Evolutionary conservation across 768 basidiomycete genomes (phyloP), one percentile per base, ranked within the genome.

Genomic region (Candolleomyces efflorescens): DNA sequence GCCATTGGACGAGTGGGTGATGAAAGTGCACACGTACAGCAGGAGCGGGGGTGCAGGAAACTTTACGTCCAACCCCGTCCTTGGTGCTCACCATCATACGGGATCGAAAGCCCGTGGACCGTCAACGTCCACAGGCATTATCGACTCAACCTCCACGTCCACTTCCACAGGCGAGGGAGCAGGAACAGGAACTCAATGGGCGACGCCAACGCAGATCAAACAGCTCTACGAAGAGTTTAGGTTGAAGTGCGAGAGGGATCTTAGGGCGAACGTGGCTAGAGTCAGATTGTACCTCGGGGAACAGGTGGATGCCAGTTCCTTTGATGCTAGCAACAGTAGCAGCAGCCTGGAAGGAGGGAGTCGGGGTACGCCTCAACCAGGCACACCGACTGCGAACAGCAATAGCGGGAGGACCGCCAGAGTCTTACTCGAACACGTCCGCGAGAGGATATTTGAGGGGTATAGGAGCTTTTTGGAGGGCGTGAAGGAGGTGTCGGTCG

Each of bases 381-480:
- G 27, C 15, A 36, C 18, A 5, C 49, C 11, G 10, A 37, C 38
- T n/a, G 36, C 18, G 20, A 48, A 24, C 15, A 20, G 23, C 13
- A 20, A 27, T 36, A 90, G 94, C 63, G 82, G 84, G 56, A 76
- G 86, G 58, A 93, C 93, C 4, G 89, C 89, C 32, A 76, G 76
- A 2, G 87, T 98, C 7, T 74, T 98, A 54, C 71, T 97, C 26
- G 81, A 81, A 27, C 93, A 94, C 61, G 78, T 90, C 23, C 77
- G 84, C 68, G 90, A 89, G 46, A 82, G 85, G 32, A 79, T 97
- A 17, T 79, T 85, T 69, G 90, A 80, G 63, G 77, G 78, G 23
- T 97, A 92, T 74, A 73, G 85, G 62, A 86, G 90, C 45, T 75
- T 82, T 20, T 78, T 84, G 50, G 77, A 69, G 37, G 69, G 68